These are phyloP conservation scores for Boletus semigastroideus DNA, from an alignment of 1,284 basidiomycete genomes.

Conservation along the genomic window DNA sequence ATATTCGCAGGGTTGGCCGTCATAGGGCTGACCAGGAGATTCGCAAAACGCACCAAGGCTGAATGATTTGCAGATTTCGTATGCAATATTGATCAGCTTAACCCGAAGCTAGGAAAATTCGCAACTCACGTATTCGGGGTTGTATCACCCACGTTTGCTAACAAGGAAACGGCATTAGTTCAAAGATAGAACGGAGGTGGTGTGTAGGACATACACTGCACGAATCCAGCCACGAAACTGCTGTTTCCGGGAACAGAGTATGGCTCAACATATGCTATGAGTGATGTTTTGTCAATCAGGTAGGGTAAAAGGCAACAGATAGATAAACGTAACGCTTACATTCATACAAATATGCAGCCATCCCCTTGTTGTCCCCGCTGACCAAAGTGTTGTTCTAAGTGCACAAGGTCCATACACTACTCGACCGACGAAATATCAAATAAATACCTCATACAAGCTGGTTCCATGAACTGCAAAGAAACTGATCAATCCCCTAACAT, in stretches of 20 bases:
- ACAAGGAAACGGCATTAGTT: conserved; percentile 3
- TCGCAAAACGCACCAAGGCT: conserved; percentile 76
- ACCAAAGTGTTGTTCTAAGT: conserved; percentile 74
- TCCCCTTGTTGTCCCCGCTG: conserved; percentile 78
- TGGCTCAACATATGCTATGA: conserved; percentile 60
- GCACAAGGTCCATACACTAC: neutral
- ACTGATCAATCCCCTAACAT: conserved; percentile 63
- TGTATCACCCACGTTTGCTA: conserved; percentile 77
- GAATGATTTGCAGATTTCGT: neutral
- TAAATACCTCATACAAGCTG: conserved; percentile 63
- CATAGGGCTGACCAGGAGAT: conserved; percentile 64
- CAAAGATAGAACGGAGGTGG: conserved; percentile 1
- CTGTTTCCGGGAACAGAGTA: conserved; percentile 63
- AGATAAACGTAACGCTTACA: conserved; percentile 35
- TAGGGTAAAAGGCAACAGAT: neutral
- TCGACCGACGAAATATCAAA: neutral
- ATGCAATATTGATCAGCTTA: neutral
- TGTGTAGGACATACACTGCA: conserved; percentile 51
- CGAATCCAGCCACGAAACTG: conserved; percentile 74
- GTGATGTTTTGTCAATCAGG: neutral
- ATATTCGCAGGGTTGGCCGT: conserved; percentile 64
- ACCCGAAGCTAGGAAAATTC: neutral
- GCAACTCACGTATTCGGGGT: conserved; percentile 69
- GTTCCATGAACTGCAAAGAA: conserved; percentile 85
- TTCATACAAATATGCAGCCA: conserved; percentile 79